These are phyloP conservation scores for Bocquillonia castaneifolia DNA, from an alignment of 441 rosid species.

Conservation along the genomic window DNA sequence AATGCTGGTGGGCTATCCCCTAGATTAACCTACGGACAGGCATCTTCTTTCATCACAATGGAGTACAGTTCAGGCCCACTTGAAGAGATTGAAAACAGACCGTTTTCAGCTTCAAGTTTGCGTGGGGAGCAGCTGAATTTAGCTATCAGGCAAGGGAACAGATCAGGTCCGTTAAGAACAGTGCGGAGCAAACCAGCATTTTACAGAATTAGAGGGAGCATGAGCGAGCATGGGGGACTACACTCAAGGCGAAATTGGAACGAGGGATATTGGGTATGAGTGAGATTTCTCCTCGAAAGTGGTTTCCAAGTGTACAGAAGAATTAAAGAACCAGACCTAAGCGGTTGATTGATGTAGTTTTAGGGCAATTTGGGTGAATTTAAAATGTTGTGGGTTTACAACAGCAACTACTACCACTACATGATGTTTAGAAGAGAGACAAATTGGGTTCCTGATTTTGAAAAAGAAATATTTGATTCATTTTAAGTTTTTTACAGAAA, in stretches of 20 bases:
- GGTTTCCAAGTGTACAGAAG: slow-evolving; percentile 52
- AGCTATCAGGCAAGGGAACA: slow-evolving; percentile 59
- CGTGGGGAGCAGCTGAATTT: slow-evolving; percentile 41
- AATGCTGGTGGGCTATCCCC: slow-evolving; percentile 63
- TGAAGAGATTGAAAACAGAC: slow-evolving; percentile 59
- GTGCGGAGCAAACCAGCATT: slow-evolving; percentile 56
- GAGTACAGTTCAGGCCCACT: slow-evolving; percentile 86
- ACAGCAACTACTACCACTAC: neutral
- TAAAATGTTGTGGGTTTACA: neutral
- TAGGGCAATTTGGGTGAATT: slow-evolving; percentile 17
- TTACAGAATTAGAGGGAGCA: slow-evolving; percentile 73
- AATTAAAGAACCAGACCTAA: slow-evolving; percentile 19
- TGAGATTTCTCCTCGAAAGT: slow-evolving; percentile 25
- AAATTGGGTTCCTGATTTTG: slow-evolving; percentile 36
- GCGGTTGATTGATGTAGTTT: slow-evolving; percentile 27
- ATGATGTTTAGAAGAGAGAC: slow-evolving; percentile 17
- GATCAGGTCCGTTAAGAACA: slow-evolving; percentile 85
- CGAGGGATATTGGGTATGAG: slow-evolving; percentile 32
- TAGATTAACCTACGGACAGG: slow-evolving; percentile 61
- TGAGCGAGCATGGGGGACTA: slow-evolving; percentile 84
- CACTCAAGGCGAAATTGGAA: slow-evolving; percentile 42
- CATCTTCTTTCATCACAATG: slow-evolving; percentile 83
- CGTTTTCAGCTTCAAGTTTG: slow-evolving; percentile 55
- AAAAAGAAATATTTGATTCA: slow-evolving; percentile 26
- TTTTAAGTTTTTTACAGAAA: slow-evolving; percentile 24